These are phyloP conservation scores for Penstemon eatonii DNA, from an alignment of 257 asterid species.

Conservation along the genomic window DNA sequence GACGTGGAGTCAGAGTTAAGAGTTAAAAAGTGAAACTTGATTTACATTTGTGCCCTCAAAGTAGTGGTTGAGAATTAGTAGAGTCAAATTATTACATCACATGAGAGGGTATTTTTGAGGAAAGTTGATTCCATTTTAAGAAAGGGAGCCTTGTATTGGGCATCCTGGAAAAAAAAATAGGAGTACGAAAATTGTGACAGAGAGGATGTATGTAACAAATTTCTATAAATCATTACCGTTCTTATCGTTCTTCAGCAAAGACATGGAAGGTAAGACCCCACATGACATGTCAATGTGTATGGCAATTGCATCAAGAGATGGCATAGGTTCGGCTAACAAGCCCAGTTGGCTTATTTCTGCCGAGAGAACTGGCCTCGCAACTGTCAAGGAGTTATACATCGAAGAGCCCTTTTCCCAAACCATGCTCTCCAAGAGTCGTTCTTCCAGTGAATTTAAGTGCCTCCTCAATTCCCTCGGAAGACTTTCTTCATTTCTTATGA, in stretches of 20 bases:
- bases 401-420: slow-evolving; percentile 99
- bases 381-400: slow-evolving; percentile 88
- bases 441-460: slow-evolving; percentile 94
- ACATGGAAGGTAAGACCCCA: slow-evolving; percentile 44
- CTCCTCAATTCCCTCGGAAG: slow-evolving; percentile 96
- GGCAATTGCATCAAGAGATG: slow-evolving; percentile 93
- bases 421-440: slow-evolving; percentile 91
- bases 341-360: slow-evolving; percentile 84
- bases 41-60: no score
- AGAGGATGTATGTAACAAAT: slow-evolving; percentile 16
- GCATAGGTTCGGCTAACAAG: slow-evolving; percentile 97
- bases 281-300: slow-evolving; percentile 64
- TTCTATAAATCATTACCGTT: slow-evolving; percentile 46
- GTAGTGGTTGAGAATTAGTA: no score
- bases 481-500: slow-evolving; percentile 90
- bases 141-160: no score
- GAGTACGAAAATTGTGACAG: background rate
- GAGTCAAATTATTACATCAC: no score
- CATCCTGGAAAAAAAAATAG: no score
- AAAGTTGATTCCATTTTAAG: no score
- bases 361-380: slow-evolving; percentile 81
- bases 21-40: no score
- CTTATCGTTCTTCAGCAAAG: slow-evolving; percentile 58
- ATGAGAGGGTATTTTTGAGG: no score
- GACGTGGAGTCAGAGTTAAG: no score